These are phyloP conservation scores for Flueggea neowawraea DNA, from an alignment of 441 rosid species.

Conservation along the genomic window DNA sequence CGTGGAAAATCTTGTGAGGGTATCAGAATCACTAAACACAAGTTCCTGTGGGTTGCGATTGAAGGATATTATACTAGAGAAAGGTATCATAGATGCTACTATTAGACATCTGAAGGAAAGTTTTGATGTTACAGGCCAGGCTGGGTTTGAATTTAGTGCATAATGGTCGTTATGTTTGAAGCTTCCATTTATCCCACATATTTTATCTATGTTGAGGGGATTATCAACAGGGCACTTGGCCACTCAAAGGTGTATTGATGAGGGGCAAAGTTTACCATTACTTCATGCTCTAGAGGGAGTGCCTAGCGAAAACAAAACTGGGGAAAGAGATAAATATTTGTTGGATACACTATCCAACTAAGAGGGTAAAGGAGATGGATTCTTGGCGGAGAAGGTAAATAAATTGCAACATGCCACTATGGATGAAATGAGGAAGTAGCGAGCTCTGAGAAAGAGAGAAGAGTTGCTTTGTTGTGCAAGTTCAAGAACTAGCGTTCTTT, in stretches of 20 bases:
- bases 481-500: no score
- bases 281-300: constrained; percentile 99
- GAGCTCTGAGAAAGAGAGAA: constrained; percentile 86
- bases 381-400: constrained; percentile 76
- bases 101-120: constrained; percentile 74
- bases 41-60: constrained; percentile 99
- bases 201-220: constrained; percentile 96
- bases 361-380: constrained; percentile 98
- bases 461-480: constrained; percentile 42
- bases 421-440: constrained; percentile 98
- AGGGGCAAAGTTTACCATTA: constrained; percentile 83
- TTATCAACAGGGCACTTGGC: constrained; percentile 98
- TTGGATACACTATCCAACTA: constrained; percentile 90
- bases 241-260: constrained; percentile 87
- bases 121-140: constrained; percentile 79
- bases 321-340: constrained; percentile 98
- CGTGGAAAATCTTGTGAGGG: constrained; percentile 95
- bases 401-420: constrained; percentile 87
- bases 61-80: constrained; percentile 94
- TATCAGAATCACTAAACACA: constrained; percentile 98
- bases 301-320: constrained; percentile 94
- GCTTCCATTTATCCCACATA: constrained; percentile 87
- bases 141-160: constrained; percentile 70
- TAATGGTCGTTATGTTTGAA: constrained; percentile 84
- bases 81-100: constrained; percentile 86